These are phyloP conservation scores for Stephanodiscus minutulus DNA, from an alignment of 108 stramenopile species.

Conservation along the genomic window DNA sequence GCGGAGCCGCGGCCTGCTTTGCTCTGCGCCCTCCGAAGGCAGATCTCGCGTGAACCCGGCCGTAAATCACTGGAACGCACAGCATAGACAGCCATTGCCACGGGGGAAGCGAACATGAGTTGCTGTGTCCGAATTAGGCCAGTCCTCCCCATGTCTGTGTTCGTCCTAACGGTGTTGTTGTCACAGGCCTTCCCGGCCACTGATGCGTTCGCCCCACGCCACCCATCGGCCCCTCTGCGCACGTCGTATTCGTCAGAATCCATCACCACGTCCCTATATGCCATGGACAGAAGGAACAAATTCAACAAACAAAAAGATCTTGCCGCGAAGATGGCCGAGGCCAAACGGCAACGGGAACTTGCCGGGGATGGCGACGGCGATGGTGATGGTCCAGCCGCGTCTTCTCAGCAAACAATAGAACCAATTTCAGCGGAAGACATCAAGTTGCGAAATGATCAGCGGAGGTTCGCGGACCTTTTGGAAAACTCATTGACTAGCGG, in stretches of 20 bases:
- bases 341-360: slow-evolving; percentile 55
- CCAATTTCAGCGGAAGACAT: slow-evolving; percentile 65
- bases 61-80: no score
- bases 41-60: no score
- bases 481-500: slow-evolving; percentile 39
- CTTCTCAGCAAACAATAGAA: neutral
- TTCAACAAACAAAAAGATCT: slow-evolving; percentile 70
- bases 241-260: neutral
- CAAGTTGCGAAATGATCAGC: slow-evolving; percentile 73
- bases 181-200: neutral
- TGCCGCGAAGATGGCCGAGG: slow-evolving; percentile 62
- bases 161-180: neutral
- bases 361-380: slow-evolving; percentile 15
- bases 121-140: neutral
- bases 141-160: neutral
- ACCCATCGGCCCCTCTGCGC: neutral
- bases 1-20: no score
- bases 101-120: neutral
- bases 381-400: neutral
- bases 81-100: no score
- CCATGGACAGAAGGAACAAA: slow-evolving; percentile 36
- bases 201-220: neutral
- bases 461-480: slow-evolving; percentile 74
- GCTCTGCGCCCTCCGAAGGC: no score
- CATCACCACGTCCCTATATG: neutral